Conservation (phyloP, 192 early-diverging fungal genomes). For the Podila minutissima region DNA sequence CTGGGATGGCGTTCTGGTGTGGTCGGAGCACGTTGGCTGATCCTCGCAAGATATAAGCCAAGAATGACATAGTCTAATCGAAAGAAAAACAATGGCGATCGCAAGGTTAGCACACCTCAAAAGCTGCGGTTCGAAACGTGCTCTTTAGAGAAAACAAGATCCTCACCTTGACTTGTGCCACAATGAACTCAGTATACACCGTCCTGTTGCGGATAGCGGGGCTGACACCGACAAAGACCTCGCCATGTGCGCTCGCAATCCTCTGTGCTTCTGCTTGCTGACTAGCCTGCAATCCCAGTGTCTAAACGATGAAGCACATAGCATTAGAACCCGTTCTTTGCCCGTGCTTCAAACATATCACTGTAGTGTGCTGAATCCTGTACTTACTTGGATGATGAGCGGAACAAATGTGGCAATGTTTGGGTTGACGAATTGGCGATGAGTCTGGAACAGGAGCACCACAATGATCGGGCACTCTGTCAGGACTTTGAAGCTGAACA, state of each 20-base stretch:
- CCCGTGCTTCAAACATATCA: not conserved
- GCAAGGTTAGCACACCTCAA: not conserved
- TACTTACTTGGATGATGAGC: conserved; percentile 80
- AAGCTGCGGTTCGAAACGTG: no score
- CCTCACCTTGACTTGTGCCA: conserved; percentile 92
- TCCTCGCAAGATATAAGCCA: conserved; percentile 93
- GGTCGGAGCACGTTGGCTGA: conserved; percentile 76
- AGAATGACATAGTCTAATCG: conserved; percentile 89
- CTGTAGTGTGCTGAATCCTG: no score
- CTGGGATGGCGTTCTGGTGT: conserved; percentile 85
- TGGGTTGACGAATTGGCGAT: conserved; percentile 80
- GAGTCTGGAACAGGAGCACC: conserved; percentile 92
- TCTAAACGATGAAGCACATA: conserved; percentile 32
- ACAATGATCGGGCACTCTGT: conserved; percentile 99
- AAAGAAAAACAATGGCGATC: conserved; percentile 2
- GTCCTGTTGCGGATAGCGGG: conserved; percentile 76
- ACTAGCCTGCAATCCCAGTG: conserved; percentile 61
- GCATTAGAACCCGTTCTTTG: not conserved
- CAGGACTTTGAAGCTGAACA: conserved; percentile 96
- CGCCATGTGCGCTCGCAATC: conserved; percentile 59
- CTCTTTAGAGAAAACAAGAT: not conserved
- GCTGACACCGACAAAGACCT: conserved; percentile 82
- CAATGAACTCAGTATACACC: conserved; percentile 90
- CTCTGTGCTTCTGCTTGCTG: conserved; percentile 65
- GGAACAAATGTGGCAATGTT: conserved; percentile 91